Percentiles rank a stretch among this genome's conserved stretches.
Conservation (phyloP, 2,329 filamentous ascomycete species). For the Simplicillium aogashimaense region DNA sequence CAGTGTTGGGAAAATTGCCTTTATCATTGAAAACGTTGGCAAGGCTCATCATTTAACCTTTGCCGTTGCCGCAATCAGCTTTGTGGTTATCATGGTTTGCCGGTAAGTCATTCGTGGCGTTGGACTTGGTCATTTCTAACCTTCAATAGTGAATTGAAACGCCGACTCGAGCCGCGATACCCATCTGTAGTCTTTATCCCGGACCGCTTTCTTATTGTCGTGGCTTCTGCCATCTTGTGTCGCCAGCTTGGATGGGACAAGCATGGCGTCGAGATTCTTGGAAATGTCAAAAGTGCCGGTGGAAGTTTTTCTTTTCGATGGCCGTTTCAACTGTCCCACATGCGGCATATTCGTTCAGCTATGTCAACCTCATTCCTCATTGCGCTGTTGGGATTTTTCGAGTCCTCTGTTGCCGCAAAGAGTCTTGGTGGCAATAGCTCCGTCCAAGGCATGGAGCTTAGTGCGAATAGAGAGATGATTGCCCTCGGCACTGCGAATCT, state of each 20-base stretch:
- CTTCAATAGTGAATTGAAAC: conserved; percentile 63
- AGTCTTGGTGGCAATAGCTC: conserved; percentile 63
- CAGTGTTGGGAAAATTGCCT: conserved; percentile 75
- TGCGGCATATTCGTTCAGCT: conserved; percentile 74
- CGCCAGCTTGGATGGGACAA: conserved; percentile 70
- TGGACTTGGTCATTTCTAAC: neutral
- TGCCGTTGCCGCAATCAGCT: conserved; percentile 67
- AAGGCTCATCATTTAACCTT: conserved; percentile 66
- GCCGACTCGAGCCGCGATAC: conserved; percentile 66
- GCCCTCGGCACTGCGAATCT: conserved; percentile 86
- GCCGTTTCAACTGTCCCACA: conserved; percentile 67
- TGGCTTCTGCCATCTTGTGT: conserved; percentile 71
- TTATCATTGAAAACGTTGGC: conserved; percentile 58
- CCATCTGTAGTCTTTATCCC: conserved; percentile 80
- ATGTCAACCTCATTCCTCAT: conserved; percentile 91
- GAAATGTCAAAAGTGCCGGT: conserved; percentile 68
- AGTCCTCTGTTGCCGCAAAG: conserved; percentile 93
- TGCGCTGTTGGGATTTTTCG: conserved; percentile 93
- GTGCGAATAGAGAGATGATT: conserved; percentile 86
- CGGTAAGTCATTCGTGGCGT: conserved; percentile 41
- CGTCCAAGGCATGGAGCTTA: conserved; percentile 72
- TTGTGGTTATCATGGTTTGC: conserved; percentile 83
- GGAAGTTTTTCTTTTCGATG: conserved; percentile 71
- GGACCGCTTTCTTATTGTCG: conserved; percentile 83
- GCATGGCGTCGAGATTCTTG: conserved; percentile 73